Evolutionary conservation across 2,329 filamentous ascomycete genomes (phyloP), one percentile per base, ranked within the genome.

Genomic region (Ascochyta viciae-villosae): DNA sequence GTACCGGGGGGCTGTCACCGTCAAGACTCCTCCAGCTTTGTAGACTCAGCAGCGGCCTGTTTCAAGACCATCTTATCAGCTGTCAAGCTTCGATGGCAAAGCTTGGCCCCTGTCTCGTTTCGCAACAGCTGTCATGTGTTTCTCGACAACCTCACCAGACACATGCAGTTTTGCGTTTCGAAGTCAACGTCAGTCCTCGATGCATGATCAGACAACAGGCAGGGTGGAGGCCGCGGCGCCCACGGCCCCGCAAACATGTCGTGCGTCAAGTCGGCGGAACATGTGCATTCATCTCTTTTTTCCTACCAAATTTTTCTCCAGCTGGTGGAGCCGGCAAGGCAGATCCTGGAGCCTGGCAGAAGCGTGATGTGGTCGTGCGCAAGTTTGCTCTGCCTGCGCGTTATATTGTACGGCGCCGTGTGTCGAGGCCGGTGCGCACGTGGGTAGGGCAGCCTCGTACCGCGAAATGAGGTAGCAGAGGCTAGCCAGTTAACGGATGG

Each of bases 381-480:
- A 34, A 27, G 29, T 34, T 27, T 41, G 46, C 41, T 19, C 19
- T 19, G 19, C 27, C 43, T 38, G 44, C 39, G 39, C 33, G 9
- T 6, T 48, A 12, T 34, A 49, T 47, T 10, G 42, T 19, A 50
- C 15, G 23, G 29, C n/a, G 29, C 19, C 37, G 9, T 19, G 19
- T 40, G n/a, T 37, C 46, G 6, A 40, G 9, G 38, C 31, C 23
- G 42, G 47, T 42, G 47, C 37, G 37, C 47, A 50, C 42, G 47
- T 56, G 53, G 40, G 46, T 37, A 45, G 24, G 46, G 46, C 47
- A 50, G 40, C 9, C 53, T 56, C 53, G 53, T 56, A 56, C 41
- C 10, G 42, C 41, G 47, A 56, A 42, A 56, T 56, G 53, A 56
- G 52, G 29, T 55, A 6, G 23, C 38, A 39, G 16, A 29, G n/a